Base-by-base conservation (phyloP, 176 grass and related monocot species). In the Musa troglodytarum region DNA sequence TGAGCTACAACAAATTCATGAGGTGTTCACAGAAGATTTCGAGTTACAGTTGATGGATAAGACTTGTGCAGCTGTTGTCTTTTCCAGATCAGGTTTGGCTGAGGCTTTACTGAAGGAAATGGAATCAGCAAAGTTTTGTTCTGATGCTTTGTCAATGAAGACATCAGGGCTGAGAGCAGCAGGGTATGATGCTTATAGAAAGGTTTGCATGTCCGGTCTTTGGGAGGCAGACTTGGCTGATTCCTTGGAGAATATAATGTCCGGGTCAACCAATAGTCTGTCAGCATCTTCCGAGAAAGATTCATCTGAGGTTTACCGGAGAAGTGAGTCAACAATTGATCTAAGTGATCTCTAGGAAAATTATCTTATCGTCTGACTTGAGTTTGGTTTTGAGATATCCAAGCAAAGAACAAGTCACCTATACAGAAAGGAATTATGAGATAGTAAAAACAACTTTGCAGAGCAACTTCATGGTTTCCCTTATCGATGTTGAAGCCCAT, bases 221-320 rank as follows among this genome's bases (percentile, higher is more conserved):
- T 91, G 94, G 90, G 90, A 85, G 76, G 87, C 80, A 65, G 75
- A 87, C 57, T 84, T 98, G 81, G 82, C 84, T 25, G 86, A 98
- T 76, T 89, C 82, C 53, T 78, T 98, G 50, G 89, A 98, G 58
- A 49, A 58, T 71, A 80, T 67, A 81, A 62, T 82, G 20, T 86
- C 82, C 7, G 88, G 91, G 22, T 10, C 64, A 55, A 58, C 61
- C 77, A 64, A 49, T 58, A 74, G 63, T 26, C 54, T 16, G 49
- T 34, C 67, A 14, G 51, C 57, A 15, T 25, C 43, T 54, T 75
- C 62, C 50, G 87, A 28, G 54, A 19, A 76, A 71, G 77, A 29
- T 29, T 75, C 82, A 53, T 87, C 81, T 76, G 82, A 91, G 72
- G 79, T 82, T 73, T 82, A 81, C 63, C 84, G 90, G 90, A 85